A percentile compares a stretch with the other conserved stretches of the same genome.
These are phyloP conservation scores for Linderina pennispora DNA, from an alignment of 192 early-diverging fungal genomes.

Conservation along the genomic window DNA sequence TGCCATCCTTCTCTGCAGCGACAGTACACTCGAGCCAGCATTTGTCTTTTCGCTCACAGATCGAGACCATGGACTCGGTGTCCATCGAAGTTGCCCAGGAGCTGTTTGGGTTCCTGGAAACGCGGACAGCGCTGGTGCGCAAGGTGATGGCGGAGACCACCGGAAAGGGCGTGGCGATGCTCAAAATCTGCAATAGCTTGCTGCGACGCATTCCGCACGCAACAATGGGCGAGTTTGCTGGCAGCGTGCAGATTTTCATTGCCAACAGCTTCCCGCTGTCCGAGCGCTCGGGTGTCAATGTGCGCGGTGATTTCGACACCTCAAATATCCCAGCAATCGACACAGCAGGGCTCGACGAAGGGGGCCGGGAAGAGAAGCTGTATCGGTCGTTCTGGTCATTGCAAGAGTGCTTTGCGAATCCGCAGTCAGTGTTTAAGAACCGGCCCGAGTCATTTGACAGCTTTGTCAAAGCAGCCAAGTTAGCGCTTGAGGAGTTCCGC, in stretches of 20 bases:
- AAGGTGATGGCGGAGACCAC: constrained; percentile 63
- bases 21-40: constrained; percentile 6
- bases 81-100: constrained; percentile 3
- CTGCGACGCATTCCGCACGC: constrained; percentile 82
- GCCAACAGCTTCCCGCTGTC: constrained; percentile 77
- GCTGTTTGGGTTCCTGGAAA: constrained; percentile 40
- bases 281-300: constrained; percentile 88
- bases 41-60: constrained; percentile 35
- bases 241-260: constrained; percentile 84
- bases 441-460: background rate
- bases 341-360: background rate
- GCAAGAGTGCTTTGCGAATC: constrained; percentile 71
- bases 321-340: constrained; percentile 54
- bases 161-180: constrained; percentile 80
- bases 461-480: constrained; percentile 16
- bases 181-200: constrained; percentile 85
- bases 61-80: constrained; percentile 39
- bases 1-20: constrained; percentile 20
- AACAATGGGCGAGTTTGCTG: constrained; percentile 71
- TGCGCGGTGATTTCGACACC: constrained; percentile 81
- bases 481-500: constrained; percentile 37
- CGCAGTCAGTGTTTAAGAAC: constrained; percentile 42
- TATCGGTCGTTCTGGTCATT: constrained; percentile 77
- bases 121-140: constrained; percentile 15
- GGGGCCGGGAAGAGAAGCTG: constrained; percentile 26